Evolutionary conservation across 257 asterid genomes (phyloP).

Genomic region (Ilex aquifolium): DNA sequence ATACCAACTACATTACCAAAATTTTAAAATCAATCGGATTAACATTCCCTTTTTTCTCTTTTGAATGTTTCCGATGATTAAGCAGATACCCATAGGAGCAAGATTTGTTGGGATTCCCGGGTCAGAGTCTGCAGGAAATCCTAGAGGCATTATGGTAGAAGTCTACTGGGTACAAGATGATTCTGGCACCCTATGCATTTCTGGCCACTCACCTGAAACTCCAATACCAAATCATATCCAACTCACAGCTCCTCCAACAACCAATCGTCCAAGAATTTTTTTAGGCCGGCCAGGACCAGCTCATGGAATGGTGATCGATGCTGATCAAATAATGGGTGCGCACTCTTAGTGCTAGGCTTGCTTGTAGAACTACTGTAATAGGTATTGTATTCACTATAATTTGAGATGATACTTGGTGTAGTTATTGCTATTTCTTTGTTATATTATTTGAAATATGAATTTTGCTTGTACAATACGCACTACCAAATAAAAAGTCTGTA

Average conservation of each 20-base stretch:
- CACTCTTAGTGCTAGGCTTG: slow-evolving; percentile 6
- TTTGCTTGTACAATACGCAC: too few relatives aligned
- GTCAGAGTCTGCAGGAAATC: slow-evolving; percentile 55
- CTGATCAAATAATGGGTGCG: slow-evolving; percentile 48
- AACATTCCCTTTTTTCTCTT: neutral
- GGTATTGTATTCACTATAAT: too few relatives aligned
- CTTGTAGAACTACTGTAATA: too few relatives aligned
- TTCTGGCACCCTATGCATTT: slow-evolving; percentile 74
- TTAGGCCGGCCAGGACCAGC: slow-evolving; percentile 25
- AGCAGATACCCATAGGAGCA: slow-evolving; percentile 80
- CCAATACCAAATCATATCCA: slow-evolving; percentile 61
- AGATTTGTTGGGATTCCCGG: slow-evolving; percentile 69
- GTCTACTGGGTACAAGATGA: slow-evolving; percentile 91
- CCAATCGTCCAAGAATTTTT: slow-evolving; percentile 20
- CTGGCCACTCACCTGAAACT: slow-evolving; percentile 54
- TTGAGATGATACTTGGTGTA: too few relatives aligned
- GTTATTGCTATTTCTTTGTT: too few relatives aligned
- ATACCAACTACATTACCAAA: neutral
- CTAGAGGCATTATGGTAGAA: slow-evolving; percentile 68
- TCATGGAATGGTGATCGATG: slow-evolving; percentile 64
- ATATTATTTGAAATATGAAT: too few relatives aligned
- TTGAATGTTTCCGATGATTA: neutral
- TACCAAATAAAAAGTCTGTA: too few relatives aligned
- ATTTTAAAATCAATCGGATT: neutral
- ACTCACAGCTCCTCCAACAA: slow-evolving; percentile 25